phyloP scores from a whole-genome alignment of 2,329 filamentous ascomycete species.

The Paraphaeosphaeria minitans region DNA sequence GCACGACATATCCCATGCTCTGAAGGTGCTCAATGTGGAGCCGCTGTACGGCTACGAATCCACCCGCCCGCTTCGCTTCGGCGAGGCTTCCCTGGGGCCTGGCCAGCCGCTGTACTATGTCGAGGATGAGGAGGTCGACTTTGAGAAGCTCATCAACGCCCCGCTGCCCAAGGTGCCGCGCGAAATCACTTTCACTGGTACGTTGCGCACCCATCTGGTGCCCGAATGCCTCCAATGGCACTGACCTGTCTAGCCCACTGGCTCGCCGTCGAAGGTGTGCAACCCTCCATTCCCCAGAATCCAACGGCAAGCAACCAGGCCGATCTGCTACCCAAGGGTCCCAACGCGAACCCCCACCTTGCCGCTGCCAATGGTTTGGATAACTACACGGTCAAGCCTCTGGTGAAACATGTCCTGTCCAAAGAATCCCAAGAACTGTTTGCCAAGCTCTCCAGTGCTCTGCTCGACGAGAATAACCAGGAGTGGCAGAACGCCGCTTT shows the following conservation, averaged over 20 bases:
- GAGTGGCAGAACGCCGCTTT: slow-evolving; percentile 86
- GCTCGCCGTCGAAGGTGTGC: slow-evolving; percentile 96
- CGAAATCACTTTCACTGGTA: slow-evolving; percentile 90
- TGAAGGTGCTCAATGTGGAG: slow-evolving; percentile 88
- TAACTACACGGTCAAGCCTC: slow-evolving; percentile 80
- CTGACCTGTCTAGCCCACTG: slow-evolving; percentile 73
- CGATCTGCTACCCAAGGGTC: slow-evolving; percentile 87
- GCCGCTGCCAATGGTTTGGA: slow-evolving; percentile 84
- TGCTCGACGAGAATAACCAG: slow-evolving; percentile 86
- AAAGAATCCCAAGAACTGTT: slow-evolving; percentile 98
- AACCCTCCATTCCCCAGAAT: slow-evolving; percentile 95
- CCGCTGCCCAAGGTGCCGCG: slow-evolving; percentile 92
- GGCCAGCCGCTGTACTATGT: slow-evolving; percentile 96
- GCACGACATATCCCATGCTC: slow-evolving; percentile 84
- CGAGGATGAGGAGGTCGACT: slow-evolving; percentile 97
- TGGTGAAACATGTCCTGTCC: slow-evolving; percentile 94
- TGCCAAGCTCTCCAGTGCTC: slow-evolving; percentile 87
- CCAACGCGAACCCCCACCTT: slow-evolving; percentile 82
- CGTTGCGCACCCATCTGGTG: slow-evolving; percentile 22
- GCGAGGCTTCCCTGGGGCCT: slow-evolving; percentile 89
- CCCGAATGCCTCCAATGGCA: neutral
- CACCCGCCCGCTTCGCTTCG: slow-evolving; percentile 84
- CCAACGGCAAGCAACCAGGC: slow-evolving; percentile 85
- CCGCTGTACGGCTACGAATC: slow-evolving; percentile 97
- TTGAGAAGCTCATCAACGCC: slow-evolving; percentile 98